Evolutionary conservation across 352 stramenopile species (phyloP), one percentile per base, ranked within the genome.

Genomic region (Pilasporangium apinafurcum): DNA sequence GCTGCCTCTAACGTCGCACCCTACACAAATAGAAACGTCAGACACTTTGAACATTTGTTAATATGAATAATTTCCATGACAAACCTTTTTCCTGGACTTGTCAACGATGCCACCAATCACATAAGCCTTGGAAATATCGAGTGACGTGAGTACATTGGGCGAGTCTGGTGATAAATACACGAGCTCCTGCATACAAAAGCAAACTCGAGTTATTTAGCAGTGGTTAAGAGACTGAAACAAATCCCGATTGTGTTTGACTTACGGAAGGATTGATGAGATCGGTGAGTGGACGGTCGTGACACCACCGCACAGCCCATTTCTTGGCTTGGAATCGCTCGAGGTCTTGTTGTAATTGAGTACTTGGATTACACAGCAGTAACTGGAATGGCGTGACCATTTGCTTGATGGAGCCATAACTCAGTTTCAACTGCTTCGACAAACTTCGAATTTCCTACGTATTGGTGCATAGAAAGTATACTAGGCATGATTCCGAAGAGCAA

Each of bases 21-120:
- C 70, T 82, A 29, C 4, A 44, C 32, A 21, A 9, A 28, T 12
- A 48, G 38, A 27, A 6, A 24, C 10, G 49, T 10, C 27, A 12
- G 16, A 46, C 46, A 18, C 34, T n/a, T 24, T 22, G 10, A 40
- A n/a, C n/a, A n/a, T n/a, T n/a, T n/a, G n/a, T n/a, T n/a, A 28
- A 12, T 31, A 22, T 44, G 26, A 32, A 29, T 12, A 30, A 30
- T 40, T 25, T 41, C n/a, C 6, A 44, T 44, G 32, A 40, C 44
- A 31, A 4, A 76, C 65, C 41, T 89, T 89, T 37, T 83, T 82
- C 7, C 75, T 60, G 1, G 73, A 86, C 48, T 85, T 85, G 56
- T 91, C 79, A 18, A 91, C 75, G 39, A 91, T 88, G 44, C 79
- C 75, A 8, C 78, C 79, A 36, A 91, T 87, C 31, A 91, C 73